Base-by-base conservation (phyloP, 1,284 basidiomycete genomes). In the Cutaneotrichosporon cutaneum region DNA sequence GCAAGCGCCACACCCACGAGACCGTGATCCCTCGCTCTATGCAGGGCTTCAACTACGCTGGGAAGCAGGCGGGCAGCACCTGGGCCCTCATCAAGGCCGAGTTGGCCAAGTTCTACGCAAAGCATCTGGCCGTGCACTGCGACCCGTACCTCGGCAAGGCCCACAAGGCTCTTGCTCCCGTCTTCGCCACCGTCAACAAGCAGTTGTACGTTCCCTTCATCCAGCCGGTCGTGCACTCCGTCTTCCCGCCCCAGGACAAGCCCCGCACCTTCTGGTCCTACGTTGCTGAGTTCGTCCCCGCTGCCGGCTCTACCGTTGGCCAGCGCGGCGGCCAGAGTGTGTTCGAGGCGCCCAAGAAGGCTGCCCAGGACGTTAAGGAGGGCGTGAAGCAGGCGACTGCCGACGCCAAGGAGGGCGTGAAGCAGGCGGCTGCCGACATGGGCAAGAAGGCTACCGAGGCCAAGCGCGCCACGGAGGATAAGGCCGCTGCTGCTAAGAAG, bases 151-250 rank as follows among this genome's bases (percentile, higher is more conserved):
- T 74, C 58, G 47, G 62, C 56, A 68, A 68, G 54, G 61, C 54
- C 26, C n/a, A 58, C 18, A 58, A 44, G 2, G 60, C 56, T 11
- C 9, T 67, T n/a, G 39, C 45, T 0, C 72, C 72, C 9, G 68
- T 69, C 60, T 56, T 36, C 24, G 27, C 53, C 11, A 26, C 54
- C 8, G 61, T 66, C 59, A 42, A 60, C 48, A 52, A 64, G 36
- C 65, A 69, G 24, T 59, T 73, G 47, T 73, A 70, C 62, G 33
- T 18, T 21, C 77, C 76, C 6, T 75, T 75, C 66, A 60, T 79
- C 51, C 64, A 66, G 33, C 76, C 76, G 1, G 56, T 69, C 22
- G 35, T 70, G 56, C 55, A 70, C 33, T 14, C 67, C 27, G 22
- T 75, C 64, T 60, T 76, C 10, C 75, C 75, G 13, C 52, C 64